A percentile compares a stretch with the other conserved stretches of the same genome.
phyloP scores from a whole-genome alignment of 2,329 filamentous ascomycete genomes.

The Calonectria multiphialidica region DNA sequence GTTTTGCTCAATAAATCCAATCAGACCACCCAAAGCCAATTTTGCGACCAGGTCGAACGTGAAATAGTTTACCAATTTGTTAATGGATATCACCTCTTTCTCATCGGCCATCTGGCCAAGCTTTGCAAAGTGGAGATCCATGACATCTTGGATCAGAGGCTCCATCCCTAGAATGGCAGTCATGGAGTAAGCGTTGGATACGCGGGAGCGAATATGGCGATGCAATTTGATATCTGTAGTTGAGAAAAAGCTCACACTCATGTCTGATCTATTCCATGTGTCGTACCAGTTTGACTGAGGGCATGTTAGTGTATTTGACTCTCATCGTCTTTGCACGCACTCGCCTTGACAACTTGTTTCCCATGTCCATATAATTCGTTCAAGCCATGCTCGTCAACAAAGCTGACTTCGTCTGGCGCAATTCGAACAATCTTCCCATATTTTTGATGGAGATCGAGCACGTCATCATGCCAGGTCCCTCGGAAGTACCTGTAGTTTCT shows the following conservation, averaged over 20 bases:
- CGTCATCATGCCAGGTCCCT: constrained; percentile 26
- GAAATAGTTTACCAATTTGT: constrained; percentile 25
- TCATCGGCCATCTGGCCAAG: constrained; percentile 6
- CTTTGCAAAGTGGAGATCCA: constrained; percentile 23
- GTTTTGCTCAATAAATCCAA: constrained; percentile 24
- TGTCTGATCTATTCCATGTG: constrained; percentile 22
- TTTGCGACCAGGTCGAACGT: constrained; percentile 25
- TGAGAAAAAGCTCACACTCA: constrained; percentile 27
- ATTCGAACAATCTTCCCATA: constrained; percentile 29
- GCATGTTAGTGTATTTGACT: background rate
- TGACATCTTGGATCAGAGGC: constrained; percentile 14
- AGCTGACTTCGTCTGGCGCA: constrained; percentile 23
- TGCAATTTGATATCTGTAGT: constrained; percentile 19
- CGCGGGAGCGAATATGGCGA: constrained; percentile 20
- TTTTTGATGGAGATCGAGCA: constrained; percentile 2
- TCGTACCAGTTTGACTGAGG: constrained; percentile 18
- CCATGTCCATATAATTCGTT: constrained; percentile 22
- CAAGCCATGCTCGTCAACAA: background rate
- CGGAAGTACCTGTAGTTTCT: constrained; percentile 19
- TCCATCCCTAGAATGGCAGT: constrained; percentile 26
- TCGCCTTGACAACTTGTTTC: constrained; percentile 16
- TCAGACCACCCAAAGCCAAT: constrained; percentile 21
- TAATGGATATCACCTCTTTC: background rate
- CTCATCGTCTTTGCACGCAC: background rate
- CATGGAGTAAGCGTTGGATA: constrained; percentile 27